phyloP scores from a whole-genome alignment of 148 eudicot genomes.

The Gaultheria prostrata region DNA sequence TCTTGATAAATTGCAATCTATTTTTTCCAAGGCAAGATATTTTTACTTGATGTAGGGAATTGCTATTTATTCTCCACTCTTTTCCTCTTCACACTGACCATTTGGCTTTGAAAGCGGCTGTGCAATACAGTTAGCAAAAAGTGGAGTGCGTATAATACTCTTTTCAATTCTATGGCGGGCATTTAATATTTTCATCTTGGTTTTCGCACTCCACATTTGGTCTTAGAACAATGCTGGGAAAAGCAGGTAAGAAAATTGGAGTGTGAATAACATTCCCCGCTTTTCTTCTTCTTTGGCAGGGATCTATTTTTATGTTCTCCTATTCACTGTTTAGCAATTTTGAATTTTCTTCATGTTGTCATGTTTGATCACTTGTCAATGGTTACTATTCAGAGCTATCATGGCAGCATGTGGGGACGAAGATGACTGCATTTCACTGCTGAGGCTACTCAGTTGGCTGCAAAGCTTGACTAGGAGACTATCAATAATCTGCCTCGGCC shows the following conservation, averaged over 20 bases:
- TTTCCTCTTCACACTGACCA: no score
- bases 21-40: neutral
- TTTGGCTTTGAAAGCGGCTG: no score
- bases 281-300: neutral
- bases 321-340: neutral
- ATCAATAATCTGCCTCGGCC: constrained; percentile 65
- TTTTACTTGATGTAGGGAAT: neutral
- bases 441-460: constrained; percentile 77
- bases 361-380: neutral
- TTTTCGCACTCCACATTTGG: no score
- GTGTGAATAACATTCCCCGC: no score
- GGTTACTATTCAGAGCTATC: constrained; percentile 49
- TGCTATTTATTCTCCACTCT: no score
- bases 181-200: no score
- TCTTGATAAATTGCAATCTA: neutral
- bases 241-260: no score
- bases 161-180: no score
- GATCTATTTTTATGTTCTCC: neutral
- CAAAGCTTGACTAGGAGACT: constrained; percentile 51
- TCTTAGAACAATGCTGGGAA: no score
- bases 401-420: constrained; percentile 75
- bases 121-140: no score
- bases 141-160: no score
- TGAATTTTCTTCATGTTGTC: neutral
- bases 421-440: constrained; percentile 77